These are phyloP conservation scores for Aquilaria agallochum DNA, from an alignment of 441 rosid species.

Conservation along the genomic window DNA sequence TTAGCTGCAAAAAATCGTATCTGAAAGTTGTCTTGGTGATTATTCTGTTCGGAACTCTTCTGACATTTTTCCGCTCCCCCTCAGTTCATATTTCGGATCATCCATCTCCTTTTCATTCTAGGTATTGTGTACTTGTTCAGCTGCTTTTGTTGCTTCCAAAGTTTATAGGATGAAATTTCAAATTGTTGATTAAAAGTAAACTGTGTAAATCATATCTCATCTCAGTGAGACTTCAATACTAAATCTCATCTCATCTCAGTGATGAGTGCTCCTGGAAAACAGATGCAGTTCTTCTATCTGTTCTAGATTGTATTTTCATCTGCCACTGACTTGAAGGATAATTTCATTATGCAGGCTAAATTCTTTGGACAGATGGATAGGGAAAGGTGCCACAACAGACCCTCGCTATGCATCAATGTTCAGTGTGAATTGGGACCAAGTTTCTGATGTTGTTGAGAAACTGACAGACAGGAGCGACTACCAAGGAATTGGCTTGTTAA, in stretches of 20 bases:
- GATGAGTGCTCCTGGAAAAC: too few relatives aligned
- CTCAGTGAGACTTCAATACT: background rate
- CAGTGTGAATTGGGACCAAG: conserved; percentile 59
- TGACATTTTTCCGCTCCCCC: conserved; percentile 63
- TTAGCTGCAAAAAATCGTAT: conserved; percentile 52
- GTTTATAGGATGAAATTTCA: too few relatives aligned
- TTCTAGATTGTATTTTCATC: background rate
- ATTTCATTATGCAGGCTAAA: conserved; percentile 31
- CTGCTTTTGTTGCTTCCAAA: background rate
- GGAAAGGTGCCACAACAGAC: conserved; percentile 32
- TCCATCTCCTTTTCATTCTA: conserved; percentile 35
- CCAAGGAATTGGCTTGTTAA: conserved; percentile 73
- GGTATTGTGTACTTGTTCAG: conserved; percentile 29
- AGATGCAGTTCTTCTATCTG: background rate
- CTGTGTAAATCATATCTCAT: too few relatives aligned
- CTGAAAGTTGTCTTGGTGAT: conserved; percentile 48
- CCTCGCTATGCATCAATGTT: conserved; percentile 49
- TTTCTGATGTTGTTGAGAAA: conserved; percentile 44
- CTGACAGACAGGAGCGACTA: conserved; percentile 39
- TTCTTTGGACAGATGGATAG: conserved; percentile 49
- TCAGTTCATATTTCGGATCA: conserved; percentile 56
- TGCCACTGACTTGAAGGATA: conserved; percentile 12
- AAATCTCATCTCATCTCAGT: too few relatives aligned
- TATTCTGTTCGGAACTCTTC: conserved; percentile 54
- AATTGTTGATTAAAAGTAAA: too few relatives aligned